Evolutionary conservation across 1,284 basidiomycete genomes (phyloP).

Genomic region (Tremellales sp.): DNA sequence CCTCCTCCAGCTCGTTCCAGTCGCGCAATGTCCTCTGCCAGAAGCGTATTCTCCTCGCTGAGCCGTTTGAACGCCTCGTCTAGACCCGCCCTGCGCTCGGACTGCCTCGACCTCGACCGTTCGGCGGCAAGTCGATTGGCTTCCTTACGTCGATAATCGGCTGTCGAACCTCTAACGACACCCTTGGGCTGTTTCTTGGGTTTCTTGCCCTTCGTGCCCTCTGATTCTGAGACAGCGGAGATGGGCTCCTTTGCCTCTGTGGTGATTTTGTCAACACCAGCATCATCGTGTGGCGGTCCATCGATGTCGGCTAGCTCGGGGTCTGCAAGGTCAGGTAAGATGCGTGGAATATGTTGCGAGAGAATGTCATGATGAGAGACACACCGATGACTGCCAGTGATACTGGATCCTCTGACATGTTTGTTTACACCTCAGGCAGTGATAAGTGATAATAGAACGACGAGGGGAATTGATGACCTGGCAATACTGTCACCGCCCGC

Average conservation of each 20-base stretch:
- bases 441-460: no score
- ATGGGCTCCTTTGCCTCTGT: background rate
- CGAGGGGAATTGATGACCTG: no score
- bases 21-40: constrained; percentile 35
- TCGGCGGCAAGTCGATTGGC: constrained; percentile 48
- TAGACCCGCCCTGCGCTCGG: constrained; percentile 34
- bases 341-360: background rate
- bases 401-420: background rate
- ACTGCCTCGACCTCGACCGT: constrained; percentile 35
- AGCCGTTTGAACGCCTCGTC: constrained; percentile 32
- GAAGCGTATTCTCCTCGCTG: constrained; percentile 37
- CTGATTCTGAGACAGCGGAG: background rate
- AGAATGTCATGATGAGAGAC: background rate
- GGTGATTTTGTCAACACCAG: background rate
- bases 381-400: background rate
- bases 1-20: constrained; percentile 20
- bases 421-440: no score
- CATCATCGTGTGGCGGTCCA: background rate
- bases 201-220: background rate
- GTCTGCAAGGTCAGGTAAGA: background rate
- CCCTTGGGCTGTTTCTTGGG: constrained; percentile 2
- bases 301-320: background rate
- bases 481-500: no score
- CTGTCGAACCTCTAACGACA: constrained; percentile 18
- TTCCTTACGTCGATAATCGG: constrained; percentile 38